Evolutionary conservation across 2,329 filamentous ascomycete genomes (phyloP).

Genomic region (Magnaporthales sp.): DNA sequence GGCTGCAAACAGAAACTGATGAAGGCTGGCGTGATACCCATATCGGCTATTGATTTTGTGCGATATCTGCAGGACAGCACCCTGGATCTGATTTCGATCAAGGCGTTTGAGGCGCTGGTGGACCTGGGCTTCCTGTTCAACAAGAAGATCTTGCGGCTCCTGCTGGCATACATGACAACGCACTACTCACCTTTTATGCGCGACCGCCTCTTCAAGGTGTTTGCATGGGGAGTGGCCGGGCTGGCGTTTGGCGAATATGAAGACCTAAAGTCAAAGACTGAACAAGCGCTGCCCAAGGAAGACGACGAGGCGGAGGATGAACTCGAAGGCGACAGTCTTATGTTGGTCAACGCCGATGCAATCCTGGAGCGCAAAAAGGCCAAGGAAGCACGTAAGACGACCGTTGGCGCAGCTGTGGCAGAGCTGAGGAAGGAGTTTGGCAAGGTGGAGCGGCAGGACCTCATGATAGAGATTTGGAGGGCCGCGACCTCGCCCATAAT

Average conservation of each 20-base stretch:
- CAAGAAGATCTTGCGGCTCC: conserved; percentile 43
- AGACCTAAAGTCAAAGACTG: conserved; percentile 30
- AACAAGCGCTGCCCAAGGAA: conserved; percentile 14
- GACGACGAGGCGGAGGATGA: conserved; percentile 10
- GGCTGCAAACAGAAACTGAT: conserved; percentile 54
- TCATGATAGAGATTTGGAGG: conserved; percentile 39
- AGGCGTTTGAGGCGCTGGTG: conserved; percentile 55
- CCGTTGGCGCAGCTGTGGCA: conserved; percentile 34
- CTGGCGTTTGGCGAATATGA: conserved; percentile 58
- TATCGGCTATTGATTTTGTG: conserved; percentile 45
- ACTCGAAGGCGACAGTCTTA: conserved; percentile 29
- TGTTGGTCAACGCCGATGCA: conserved; percentile 35
- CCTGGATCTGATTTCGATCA: conserved; percentile 53
- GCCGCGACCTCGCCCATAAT: conserved; percentile 38
- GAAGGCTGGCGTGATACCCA: conserved; percentile 53
- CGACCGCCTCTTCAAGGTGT: conserved; percentile 47
- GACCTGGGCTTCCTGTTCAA: conserved; percentile 54
- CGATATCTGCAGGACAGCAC: conserved; percentile 59
- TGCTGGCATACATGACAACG: conserved; percentile 50
- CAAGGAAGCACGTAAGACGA: conserved; percentile 37
- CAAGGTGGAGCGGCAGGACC: conserved; percentile 22
- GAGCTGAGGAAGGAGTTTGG: conserved; percentile 39
- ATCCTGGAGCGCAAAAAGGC: conserved; percentile 34
- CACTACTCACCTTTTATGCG: conserved; percentile 57
- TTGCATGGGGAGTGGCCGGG: conserved; percentile 50